Percentiles rank a stretch among this genome's conserved stretches.
These are phyloP conservation scores for Tolypocladium tundrense DNA, from an alignment of 2,329 filamentous ascomycete species.

Conservation along the genomic window DNA sequence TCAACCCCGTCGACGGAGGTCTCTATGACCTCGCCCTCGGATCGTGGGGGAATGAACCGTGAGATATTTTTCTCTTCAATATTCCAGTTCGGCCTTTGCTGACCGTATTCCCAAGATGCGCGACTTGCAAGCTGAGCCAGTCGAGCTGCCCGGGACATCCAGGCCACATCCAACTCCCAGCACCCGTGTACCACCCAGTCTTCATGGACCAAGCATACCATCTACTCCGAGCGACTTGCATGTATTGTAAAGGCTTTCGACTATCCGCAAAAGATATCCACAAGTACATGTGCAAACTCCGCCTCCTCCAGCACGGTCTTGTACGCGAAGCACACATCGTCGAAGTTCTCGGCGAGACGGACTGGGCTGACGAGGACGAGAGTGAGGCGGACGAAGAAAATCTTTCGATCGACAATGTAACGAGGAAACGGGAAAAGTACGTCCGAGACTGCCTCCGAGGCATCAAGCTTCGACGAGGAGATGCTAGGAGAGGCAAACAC, in stretches of 20 bases:
- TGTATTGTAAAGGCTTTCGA: constrained; percentile 81
- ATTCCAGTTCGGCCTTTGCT: neutral
- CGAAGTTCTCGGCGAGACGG: constrained; percentile 38
- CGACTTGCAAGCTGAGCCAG: constrained; percentile 80
- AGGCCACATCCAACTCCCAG: constrained; percentile 89
- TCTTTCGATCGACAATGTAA: constrained; percentile 38
- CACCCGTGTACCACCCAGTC: constrained; percentile 90
- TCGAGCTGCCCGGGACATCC: constrained; percentile 81
- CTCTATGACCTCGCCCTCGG: constrained; percentile 89
- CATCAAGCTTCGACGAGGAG: constrained; percentile 39
- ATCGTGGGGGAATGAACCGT: constrained; percentile 78
- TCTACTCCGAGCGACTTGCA: constrained; percentile 76
- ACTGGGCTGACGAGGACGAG: constrained; percentile 34
- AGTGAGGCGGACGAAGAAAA: constrained; percentile 57
- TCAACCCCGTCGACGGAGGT: constrained; percentile 82
- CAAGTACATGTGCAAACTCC: constrained; percentile 72
- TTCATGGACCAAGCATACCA: constrained; percentile 89
- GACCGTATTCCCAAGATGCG: constrained; percentile 49
- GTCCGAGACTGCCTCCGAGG: constrained; percentile 61
- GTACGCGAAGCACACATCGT: constrained; percentile 56
- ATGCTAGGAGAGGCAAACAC: constrained; percentile 58
- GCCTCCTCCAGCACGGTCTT: constrained; percentile 75
- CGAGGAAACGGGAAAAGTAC: constrained; percentile 49
- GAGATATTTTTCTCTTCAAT: constrained; percentile 15
- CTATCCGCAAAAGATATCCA: constrained; percentile 66